These are phyloP conservation scores for Inonotus hispidus DNA, from an alignment of 1,284 basidiomycete species.

Conservation along the genomic window DNA sequence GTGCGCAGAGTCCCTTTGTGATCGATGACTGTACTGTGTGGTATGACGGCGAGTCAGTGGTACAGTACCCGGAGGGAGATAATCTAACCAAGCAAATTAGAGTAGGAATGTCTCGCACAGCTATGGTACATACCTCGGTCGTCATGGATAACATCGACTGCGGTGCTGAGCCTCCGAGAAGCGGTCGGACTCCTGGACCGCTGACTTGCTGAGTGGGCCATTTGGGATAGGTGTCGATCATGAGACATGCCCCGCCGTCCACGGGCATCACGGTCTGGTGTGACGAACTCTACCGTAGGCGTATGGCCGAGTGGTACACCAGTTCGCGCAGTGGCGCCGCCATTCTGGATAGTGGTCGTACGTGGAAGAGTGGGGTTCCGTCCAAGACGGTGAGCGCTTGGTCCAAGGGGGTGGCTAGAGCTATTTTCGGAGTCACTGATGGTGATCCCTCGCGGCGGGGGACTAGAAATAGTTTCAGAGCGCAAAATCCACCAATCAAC, in stretches of 20 bases:
- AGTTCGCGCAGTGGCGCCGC: neutral
- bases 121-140: conserved; percentile 9
- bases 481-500: too few species aligned
- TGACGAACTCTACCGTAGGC: conserved; percentile 51
- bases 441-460: neutral
- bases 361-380: neutral
- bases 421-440: neutral
- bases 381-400: neutral
- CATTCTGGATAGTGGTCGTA: conserved; percentile 8
- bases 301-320: conserved; percentile 35
- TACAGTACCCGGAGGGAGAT: neutral
- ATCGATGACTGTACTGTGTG: conserved; percentile 6
- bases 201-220: neutral
- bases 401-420: neutral
- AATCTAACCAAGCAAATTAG: conserved; percentile 1
- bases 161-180: conserved; percentile 12
- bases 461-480: neutral
- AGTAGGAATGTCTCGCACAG: neutral
- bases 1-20: neutral
- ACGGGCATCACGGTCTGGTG: conserved; percentile 16
- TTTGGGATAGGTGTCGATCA: conserved; percentile 5
- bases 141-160: conserved; percentile 10
- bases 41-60: conserved; percentile 6
- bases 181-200: conserved; percentile 3
- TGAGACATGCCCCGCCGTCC: neutral